A percentile compares a stretch with the other conserved stretches of the same genome.
These are phyloP conservation scores for Zygosaccharomyces sapae DNA, from an alignment of 1,139 yeast species.

Conservation along the genomic window DNA sequence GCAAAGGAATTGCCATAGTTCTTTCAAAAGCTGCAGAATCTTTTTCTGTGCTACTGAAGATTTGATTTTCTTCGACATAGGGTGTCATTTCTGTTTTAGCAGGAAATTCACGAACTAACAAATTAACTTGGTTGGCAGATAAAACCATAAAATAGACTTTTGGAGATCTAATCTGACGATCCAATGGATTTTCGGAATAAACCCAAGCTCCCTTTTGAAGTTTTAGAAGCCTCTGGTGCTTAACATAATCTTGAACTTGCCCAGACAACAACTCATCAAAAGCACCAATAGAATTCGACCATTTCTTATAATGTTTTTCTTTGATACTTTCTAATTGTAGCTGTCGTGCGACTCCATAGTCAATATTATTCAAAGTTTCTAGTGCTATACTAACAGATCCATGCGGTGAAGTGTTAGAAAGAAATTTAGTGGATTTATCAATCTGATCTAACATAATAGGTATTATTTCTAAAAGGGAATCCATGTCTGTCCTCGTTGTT, in stretches of 20 bases:
- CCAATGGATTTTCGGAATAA: constrained; percentile 60
- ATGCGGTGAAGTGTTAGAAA: constrained; percentile 17
- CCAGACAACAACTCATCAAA: constrained; percentile 51
- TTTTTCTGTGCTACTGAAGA: constrained; percentile 28
- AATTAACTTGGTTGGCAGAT: constrained; percentile 65
- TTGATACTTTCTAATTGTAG: constrained; percentile 51
- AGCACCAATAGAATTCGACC: constrained; percentile 41
- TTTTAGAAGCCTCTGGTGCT: constrained; percentile 70
- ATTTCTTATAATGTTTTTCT: constrained; percentile 30
- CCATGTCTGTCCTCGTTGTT: constrained; percentile 41
- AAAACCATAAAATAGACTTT: constrained; percentile 56
- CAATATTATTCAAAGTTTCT: constrained; percentile 42
- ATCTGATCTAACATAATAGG: constrained; percentile 23
- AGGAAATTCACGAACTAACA: constrained; percentile 59
- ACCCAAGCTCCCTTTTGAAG: constrained; percentile 83
- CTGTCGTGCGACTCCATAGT: constrained; percentile 52
- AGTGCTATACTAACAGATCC: constrained; percentile 35
- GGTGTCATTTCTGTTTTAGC: constrained; percentile 50
- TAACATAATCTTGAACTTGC: constrained; percentile 72
- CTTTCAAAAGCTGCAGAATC: constrained; percentile 20
- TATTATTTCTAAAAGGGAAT: constrained; percentile 30
- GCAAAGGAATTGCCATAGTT: constrained; percentile 33
- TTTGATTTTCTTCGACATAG: constrained; percentile 50
- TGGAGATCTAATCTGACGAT: constrained; percentile 36
- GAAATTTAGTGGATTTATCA: constrained; percentile 11